Conservation (phyloP, 2,329 filamentous ascomycete genomes). For the Cladosporium oxysporum region DNA sequence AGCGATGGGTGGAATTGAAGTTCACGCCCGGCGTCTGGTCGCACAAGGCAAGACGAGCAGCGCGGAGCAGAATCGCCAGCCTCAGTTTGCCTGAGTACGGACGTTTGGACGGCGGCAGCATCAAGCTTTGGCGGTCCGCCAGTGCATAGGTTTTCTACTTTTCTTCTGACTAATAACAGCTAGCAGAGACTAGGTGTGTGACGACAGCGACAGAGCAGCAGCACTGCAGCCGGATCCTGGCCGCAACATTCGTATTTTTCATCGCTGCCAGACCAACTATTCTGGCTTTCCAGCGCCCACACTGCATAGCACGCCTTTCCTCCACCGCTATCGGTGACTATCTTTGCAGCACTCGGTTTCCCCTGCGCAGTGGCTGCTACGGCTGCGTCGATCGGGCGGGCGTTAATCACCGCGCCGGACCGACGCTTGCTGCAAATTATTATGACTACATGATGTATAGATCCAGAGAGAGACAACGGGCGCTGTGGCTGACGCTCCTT, state of each 20-base stretch:
- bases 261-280: not conserved
- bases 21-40: conserved; percentile 5
- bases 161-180: not conserved
- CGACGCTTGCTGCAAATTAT: conserved; percentile 8
- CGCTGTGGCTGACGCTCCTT: not conserved
- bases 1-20: conserved; percentile 1
- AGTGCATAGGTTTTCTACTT: not conserved
- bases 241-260: not conserved
- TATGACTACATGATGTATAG: conserved; percentile 17
- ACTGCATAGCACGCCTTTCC: not conserved
- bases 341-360: conserved; percentile 11
- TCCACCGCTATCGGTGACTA: conserved; percentile 9
- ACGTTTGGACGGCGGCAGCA: not conserved
- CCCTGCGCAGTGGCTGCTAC: conserved; percentile 17
- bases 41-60: conserved; percentile 2
- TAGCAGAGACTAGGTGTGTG: not conserved
- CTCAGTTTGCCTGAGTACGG: not conserved
- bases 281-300: not conserved
- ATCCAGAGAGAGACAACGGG: not conserved
- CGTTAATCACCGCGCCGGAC: conserved; percentile 4
- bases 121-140: not conserved
- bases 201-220: not conserved
- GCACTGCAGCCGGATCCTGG: not conserved
- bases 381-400: conserved; percentile 19
- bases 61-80: not conserved